Evolutionary conservation across 2,329 filamentous ascomycete species (phyloP), one percentile per base, ranked within the genome.

Genomic region (Neofusicoccum sp.): DNA sequence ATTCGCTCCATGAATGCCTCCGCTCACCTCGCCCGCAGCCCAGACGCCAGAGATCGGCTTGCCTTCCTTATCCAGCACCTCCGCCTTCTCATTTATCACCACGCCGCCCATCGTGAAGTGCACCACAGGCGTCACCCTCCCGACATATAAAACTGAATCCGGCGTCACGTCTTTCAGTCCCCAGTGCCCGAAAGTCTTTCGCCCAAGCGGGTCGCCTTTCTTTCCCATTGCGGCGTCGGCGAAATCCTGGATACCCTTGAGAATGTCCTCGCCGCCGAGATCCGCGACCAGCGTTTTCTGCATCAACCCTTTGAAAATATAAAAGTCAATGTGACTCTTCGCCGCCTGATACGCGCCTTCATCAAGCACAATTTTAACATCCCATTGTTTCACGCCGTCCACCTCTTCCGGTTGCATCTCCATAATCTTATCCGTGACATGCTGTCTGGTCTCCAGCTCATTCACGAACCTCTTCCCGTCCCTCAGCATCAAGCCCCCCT

Each of bases 91-190:
- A 67, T 86, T 83, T 66, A 89, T 85, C 2, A 83, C 77, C 0
- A 83, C 86, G 0, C 87, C 87, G 4, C 87, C 87, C 87, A 89
- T 89, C 1, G 87, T 89, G 67, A 89, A 89, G 68, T 89, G 87
- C 2, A 85, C 80, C 0, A 89, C 84, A 0, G 87, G 87, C 4
- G 87, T 89, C 1, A 89, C 84, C 1, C 72, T 79, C 0, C 86
- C 87, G 0, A 88, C 72, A 64, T 84, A 87, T 0, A 89, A 77
- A 33, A 84, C 79, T 3, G 83, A 79, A 0, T 87, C 83, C 0
- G 78, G 73, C 39, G 77, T 79, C 4, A 78, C 76, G 12, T 84
- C 79, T 0, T 72, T 74, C 14, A 88, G 69, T 1, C 66, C 76
- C 87, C 87, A 89, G 29, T 81, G 77, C 0, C 85, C 87, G 64